These are phyloP conservation scores for Colletotrichum liaoningense DNA, from an alignment of 2,329 filamentous ascomycete species.

Conservation along the genomic window DNA sequence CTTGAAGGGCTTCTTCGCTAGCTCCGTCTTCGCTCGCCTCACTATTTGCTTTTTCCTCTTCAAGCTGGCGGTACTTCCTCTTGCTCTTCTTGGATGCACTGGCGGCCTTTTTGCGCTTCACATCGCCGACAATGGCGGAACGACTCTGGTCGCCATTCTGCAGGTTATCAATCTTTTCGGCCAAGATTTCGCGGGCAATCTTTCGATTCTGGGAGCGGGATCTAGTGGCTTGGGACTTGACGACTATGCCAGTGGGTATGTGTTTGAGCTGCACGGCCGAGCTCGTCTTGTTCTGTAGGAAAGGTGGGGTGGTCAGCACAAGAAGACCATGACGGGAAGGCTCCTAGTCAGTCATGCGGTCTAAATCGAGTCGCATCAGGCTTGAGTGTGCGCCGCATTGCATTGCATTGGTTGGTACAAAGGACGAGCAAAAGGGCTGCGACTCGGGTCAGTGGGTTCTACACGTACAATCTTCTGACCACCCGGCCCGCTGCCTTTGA, in stretches of 20 bases:
- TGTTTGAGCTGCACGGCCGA: slow-evolving; percentile 95
- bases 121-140: slow-evolving; percentile 70
- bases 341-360: slow-evolving; percentile 13
- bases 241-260: slow-evolving; percentile 87
- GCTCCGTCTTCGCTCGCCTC: slow-evolving; percentile 26
- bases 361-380: slow-evolving; percentile 20
- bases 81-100: slow-evolving; percentile 85
- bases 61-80: slow-evolving; percentile 79
- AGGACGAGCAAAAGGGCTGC: background rate
- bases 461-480: slow-evolving; percentile 88
- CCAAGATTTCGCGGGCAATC: slow-evolving; percentile 82
- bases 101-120: slow-evolving; percentile 76
- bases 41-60: slow-evolving; percentile 56
- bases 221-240: slow-evolving; percentile 94
- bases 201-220: slow-evolving; percentile 89
- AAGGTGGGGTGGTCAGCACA: background rate
- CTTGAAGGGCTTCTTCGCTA: slow-evolving; percentile 11
- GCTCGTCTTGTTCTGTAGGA: slow-evolving; percentile 86
- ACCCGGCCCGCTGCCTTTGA: slow-evolving; percentile 92
- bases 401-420: background rate
- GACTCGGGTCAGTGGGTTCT: background rate
- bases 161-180: slow-evolving; percentile 78
- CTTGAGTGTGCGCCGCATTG: background rate
- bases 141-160: slow-evolving; percentile 78
- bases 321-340: background rate